These are phyloP conservation scores for Xylaria sp. DNA, from an alignment of 2,329 filamentous ascomycete genomes.

Conservation along the genomic window DNA sequence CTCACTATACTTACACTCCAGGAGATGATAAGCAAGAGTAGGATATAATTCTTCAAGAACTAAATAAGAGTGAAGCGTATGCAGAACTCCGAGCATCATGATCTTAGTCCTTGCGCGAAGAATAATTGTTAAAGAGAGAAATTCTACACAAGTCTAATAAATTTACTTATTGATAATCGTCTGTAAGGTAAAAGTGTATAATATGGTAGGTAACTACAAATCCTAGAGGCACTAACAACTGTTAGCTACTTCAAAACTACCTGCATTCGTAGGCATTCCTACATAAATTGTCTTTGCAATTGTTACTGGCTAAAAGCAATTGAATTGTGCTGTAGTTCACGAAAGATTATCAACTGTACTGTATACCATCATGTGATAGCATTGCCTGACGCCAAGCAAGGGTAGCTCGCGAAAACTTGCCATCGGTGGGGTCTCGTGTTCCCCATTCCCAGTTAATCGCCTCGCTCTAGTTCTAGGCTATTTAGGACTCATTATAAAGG, in stretches of 20 bases:
- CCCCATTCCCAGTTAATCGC: background rate
- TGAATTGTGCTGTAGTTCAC: no score
- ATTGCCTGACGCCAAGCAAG: slow-evolving; percentile 6
- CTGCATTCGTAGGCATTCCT: no score
- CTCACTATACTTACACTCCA: slow-evolving; percentile 15
- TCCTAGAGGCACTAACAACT: no score
- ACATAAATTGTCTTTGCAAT: no score
- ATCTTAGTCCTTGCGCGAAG: background rate
- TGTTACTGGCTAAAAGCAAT: no score
- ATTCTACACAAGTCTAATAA: no score
- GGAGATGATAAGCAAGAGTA: no score
- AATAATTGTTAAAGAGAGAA: slow-evolving; percentile 13
- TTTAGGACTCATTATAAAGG: slow-evolving; percentile 5
- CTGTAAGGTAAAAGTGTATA: no score
- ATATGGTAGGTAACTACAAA: no score
- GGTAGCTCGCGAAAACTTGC: slow-evolving; percentile 34
- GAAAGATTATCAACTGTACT: background rate
- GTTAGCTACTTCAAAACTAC: no score
- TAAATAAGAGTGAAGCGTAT: background rate
- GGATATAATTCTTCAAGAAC: background rate
- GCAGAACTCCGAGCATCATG: background rate
- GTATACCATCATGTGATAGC: background rate
- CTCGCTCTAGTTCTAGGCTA: background rate
- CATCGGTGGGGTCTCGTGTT: slow-evolving; percentile 5
- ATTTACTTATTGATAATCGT: no score